These are phyloP conservation scores for Ustilago trichophora DNA, from an alignment of 1,284 basidiomycete species.

Conservation along the genomic window DNA sequence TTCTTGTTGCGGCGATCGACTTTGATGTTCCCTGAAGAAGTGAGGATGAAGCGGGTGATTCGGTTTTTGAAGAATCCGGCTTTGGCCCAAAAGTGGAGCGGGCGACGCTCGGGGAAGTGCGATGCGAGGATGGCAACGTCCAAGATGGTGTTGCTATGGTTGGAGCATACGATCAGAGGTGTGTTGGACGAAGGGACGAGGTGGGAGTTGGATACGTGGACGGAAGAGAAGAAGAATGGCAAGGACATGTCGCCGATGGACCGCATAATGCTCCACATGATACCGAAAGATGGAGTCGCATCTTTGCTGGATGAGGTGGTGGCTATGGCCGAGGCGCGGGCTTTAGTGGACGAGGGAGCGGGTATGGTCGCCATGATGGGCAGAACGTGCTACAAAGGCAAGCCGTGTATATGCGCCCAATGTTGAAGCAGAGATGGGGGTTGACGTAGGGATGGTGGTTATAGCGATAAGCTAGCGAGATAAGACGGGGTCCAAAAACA, in stretches of 20 bases:
- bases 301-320: background rate
- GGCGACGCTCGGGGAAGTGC: slow-evolving; percentile 78
- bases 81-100: slow-evolving; percentile 94
- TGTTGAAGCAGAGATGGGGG: too few relatives aligned
- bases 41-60: slow-evolving; percentile 77
- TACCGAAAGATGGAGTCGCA: slow-evolving; percentile 33
- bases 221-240: slow-evolving; percentile 46
- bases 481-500: too few relatives aligned
- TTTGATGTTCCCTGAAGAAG: slow-evolving; percentile 90
- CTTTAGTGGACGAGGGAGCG: background rate
- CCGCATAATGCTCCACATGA: slow-evolving; percentile 57
- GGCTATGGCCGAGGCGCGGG: background rate
- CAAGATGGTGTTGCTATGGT: slow-evolving; percentile 70
- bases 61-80: slow-evolving; percentile 74
- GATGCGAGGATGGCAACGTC: slow-evolving; percentile 68
- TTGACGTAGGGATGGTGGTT: too few relatives aligned
- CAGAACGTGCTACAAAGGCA: too few relatives aligned
- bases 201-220: slow-evolving; percentile 24
- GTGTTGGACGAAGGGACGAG: slow-evolving; percentile 29
- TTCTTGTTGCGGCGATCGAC: slow-evolving; percentile 92
- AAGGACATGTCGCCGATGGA: slow-evolving; percentile 49
- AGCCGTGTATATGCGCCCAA: too few relatives aligned
- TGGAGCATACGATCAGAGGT: slow-evolving; percentile 47
- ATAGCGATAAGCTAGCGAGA: too few relatives aligned
- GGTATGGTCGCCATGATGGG: slow-evolving; percentile 9